Evolutionary conservation across 192 early-diverging fungal genomes (phyloP).

Genomic region (Kappamyces sp.): DNA sequence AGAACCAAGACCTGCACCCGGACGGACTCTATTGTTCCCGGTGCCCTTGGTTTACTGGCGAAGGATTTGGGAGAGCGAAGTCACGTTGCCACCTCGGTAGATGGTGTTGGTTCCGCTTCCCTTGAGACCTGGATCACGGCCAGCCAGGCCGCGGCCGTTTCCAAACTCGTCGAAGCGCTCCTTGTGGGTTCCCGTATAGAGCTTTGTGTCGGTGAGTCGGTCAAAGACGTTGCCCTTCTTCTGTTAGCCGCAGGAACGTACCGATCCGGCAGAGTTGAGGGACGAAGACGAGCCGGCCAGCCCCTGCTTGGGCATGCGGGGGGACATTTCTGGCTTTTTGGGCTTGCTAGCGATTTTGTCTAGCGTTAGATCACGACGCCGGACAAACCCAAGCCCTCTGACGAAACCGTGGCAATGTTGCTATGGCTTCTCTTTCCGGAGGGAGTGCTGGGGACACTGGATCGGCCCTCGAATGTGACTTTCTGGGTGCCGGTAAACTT

Average conservation of each 20-base stretch:
- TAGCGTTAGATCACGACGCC: neutral
- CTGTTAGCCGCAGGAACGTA: too few relatives aligned
- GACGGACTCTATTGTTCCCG: too few relatives aligned
- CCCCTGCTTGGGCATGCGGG: neutral
- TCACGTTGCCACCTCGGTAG: slow-evolving; percentile 45
- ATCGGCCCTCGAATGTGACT: neutral
- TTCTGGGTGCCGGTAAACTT: slow-evolving; percentile 15
- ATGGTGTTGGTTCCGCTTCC: slow-evolving; percentile 13
- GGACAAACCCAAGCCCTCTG: neutral
- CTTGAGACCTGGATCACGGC: slow-evolving; percentile 38
- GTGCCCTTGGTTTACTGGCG: slow-evolving; percentile 16
- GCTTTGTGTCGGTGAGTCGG: slow-evolving; percentile 35
- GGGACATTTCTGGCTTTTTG: slow-evolving; percentile 2
- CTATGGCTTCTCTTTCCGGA: neutral
- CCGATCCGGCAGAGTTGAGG: too few relatives aligned
- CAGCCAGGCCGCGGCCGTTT: slow-evolving; percentile 38
- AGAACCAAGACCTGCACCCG: too few relatives aligned
- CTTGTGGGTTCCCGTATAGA: slow-evolving; percentile 52
- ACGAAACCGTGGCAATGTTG: neutral
- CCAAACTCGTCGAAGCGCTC: slow-evolving; percentile 46
- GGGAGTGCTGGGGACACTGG: too few relatives aligned
- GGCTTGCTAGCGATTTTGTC: slow-evolving; percentile 1
- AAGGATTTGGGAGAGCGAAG: slow-evolving; percentile 42
- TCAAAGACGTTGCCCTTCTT: slow-evolving; percentile 37
- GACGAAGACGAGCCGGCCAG: too few relatives aligned